Evolutionary conservation across 768 basidiomycete genomes (phyloP).

Genomic region (Mycena belliarum): DNA sequence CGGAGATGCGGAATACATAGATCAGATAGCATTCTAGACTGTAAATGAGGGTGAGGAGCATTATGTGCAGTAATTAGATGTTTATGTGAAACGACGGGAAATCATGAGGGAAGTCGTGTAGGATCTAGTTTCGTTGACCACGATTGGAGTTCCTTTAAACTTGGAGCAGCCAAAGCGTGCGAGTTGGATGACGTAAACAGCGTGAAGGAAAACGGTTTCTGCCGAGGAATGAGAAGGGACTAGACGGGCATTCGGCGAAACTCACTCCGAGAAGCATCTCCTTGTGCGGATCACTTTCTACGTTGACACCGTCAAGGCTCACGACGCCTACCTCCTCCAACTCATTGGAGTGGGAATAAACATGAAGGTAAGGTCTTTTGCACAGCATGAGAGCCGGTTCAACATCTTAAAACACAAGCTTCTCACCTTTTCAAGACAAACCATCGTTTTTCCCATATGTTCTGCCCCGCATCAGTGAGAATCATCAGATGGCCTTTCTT

Average conservation of each 20-base stretch:
- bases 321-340: constrained; percentile 82
- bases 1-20: constrained; percentile 17
- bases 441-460: constrained; percentile 83
- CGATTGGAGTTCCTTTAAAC: constrained; percentile 76
- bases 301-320: constrained; percentile 80
- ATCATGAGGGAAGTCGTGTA: constrained; percentile 57
- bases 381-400: constrained; percentile 4
- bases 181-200: constrained; percentile 92
- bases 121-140: constrained; percentile 89
- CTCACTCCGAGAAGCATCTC: constrained; percentile 85
- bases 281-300: constrained; percentile 85
- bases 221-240: constrained; percentile 10
- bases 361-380: constrained; percentile 82
- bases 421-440: constrained; percentile 82
- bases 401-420: not conserved
- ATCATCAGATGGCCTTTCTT: constrained; percentile 85
- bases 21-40: constrained; percentile 20
- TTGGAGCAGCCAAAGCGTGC: constrained; percentile 83
- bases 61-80: constrained; percentile 18
- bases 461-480: constrained; percentile 76
- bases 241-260: constrained; percentile 16
- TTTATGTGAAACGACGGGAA: not conserved
- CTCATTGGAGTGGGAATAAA: constrained; percentile 85
- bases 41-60: constrained; percentile 20
- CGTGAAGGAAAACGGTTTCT: constrained; percentile 88